phyloP scores from a whole-genome alignment of 331 rosid species.

The Quercus lobata region DNA sequence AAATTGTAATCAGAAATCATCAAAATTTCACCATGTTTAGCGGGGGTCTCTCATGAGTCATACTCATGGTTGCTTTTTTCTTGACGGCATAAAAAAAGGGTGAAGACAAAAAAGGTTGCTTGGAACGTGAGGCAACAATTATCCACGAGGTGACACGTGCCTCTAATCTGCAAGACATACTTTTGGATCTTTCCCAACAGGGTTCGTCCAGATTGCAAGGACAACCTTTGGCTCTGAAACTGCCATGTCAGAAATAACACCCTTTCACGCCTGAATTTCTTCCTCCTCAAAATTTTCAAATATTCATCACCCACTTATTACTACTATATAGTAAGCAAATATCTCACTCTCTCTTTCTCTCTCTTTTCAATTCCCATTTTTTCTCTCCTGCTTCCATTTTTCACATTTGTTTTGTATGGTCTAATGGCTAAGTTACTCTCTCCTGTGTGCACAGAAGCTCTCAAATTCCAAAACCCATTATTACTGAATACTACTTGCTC shows the following conservation, averaged over 20 bases:
- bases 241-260: conserved; percentile 58
- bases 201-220: conserved; percentile 30
- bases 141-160: conserved; percentile 60
- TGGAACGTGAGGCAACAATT: conserved; percentile 26
- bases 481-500: conserved; percentile 23
- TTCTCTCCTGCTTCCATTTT: background rate
- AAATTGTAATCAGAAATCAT: too few relatives aligned
- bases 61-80: background rate
- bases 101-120: background rate
- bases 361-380: background rate
- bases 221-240: conserved; percentile 34
- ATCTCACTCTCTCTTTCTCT: background rate
- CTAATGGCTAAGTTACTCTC: conserved; percentile 67
- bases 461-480: conserved; percentile 48
- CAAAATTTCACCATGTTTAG: too few relatives aligned
- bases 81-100: background rate
- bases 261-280: conserved; percentile 40
- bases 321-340: conserved; percentile 1
- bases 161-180: background rate
- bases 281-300: conserved; percentile 41
- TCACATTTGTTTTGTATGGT: background rate
- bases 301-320: conserved; percentile 17
- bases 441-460: conserved; percentile 61
- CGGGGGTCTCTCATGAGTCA: background rate
- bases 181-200: conserved; percentile 9